These are phyloP conservation scores for Cryphonectria naterciae DNA, from an alignment of 2,329 filamentous ascomycete genomes.

Conservation along the genomic window DNA sequence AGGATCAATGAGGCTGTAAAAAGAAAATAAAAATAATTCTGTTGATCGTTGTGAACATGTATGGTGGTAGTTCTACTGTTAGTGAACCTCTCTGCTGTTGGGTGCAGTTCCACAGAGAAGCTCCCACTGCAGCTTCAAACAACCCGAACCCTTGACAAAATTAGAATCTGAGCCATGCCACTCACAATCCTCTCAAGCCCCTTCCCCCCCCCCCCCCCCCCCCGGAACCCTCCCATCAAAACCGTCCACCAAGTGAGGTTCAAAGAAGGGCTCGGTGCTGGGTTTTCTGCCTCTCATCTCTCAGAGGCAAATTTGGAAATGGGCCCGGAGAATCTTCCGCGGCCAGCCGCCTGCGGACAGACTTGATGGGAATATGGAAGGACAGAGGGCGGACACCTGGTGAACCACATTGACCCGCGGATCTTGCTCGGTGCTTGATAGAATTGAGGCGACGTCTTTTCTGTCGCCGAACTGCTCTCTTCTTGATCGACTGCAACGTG, in stretches of 20 bases:
- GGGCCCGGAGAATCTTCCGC: no score
- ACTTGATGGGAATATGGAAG: background rate
- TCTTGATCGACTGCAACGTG: background rate
- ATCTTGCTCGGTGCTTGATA: background rate
- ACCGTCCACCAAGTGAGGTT: no score
- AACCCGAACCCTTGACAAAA: background rate
- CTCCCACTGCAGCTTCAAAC: background rate
- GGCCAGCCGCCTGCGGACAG: background rate
- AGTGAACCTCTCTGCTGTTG: background rate
- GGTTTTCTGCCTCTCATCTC: background rate
- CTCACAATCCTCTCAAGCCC: background rate
- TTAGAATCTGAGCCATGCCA: background rate
- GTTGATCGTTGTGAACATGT: background rate
- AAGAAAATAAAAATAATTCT: background rate
- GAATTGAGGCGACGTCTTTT: background rate
- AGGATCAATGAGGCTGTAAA: background rate
- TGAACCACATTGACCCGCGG: background rate
- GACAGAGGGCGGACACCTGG: background rate
- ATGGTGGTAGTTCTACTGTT: background rate
- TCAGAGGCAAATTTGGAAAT: background rate
- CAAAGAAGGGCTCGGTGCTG: no score
- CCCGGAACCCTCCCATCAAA: background rate
- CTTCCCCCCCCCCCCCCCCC: no score
- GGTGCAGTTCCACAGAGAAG: background rate
- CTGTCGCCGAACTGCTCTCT: background rate